Evolutionary conservation across 2,329 filamentous ascomycete species (phyloP).

Genomic region (Pseudogymnoascus sp.): DNA sequence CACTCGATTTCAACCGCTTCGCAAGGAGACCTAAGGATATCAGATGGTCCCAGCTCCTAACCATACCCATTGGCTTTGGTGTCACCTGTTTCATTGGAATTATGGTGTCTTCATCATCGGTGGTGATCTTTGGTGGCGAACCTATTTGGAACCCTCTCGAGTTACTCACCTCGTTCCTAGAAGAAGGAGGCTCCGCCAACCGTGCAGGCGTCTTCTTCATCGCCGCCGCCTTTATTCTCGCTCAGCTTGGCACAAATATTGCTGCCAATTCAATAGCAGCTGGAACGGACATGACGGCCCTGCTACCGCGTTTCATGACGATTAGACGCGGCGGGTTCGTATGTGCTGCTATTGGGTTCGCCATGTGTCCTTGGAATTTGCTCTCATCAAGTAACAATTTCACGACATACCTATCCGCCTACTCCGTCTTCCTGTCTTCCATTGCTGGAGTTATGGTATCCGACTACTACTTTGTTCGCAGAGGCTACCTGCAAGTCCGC

Average conservation of each 20-base stretch:
- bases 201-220: constrained; percentile 72
- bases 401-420: constrained; percentile 83
- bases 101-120: constrained; percentile 64
- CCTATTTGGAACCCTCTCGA: constrained; percentile 67
- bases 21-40: constrained; percentile 67
- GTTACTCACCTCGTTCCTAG: constrained; percentile 57
- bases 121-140: constrained; percentile 53
- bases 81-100: constrained; percentile 81
- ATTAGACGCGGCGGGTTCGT: constrained; percentile 84
- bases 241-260: constrained; percentile 83
- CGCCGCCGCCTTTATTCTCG: constrained; percentile 60
- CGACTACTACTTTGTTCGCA: constrained; percentile 82
- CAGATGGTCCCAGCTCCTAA: constrained; percentile 69
- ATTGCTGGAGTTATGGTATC: constrained; percentile 85
- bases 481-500: constrained; percentile 69
- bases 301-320: constrained; percentile 70
- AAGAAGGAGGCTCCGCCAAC: constrained; percentile 53
- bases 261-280: constrained; percentile 79
- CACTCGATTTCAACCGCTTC: constrained; percentile 80
- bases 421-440: constrained; percentile 87
- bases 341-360: constrained; percentile 68
- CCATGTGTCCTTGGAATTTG: constrained; percentile 81
- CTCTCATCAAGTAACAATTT: constrained; percentile 70
- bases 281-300: constrained; percentile 66
- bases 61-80: constrained; percentile 63